Conservation (phyloP, 495 filamentous ascomycete genomes). For the Neurospora sp. region DNA sequence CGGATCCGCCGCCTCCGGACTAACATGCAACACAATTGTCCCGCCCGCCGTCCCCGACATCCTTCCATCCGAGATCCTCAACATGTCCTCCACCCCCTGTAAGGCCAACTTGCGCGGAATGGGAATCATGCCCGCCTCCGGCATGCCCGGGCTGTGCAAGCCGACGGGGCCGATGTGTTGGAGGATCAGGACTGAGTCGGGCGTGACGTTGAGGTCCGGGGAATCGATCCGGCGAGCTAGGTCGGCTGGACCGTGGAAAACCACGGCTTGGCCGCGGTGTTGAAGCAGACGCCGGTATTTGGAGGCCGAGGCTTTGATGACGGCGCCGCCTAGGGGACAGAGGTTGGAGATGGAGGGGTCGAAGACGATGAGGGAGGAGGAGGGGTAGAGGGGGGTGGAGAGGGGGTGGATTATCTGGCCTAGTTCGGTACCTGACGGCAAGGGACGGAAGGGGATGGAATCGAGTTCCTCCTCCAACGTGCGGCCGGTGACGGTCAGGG, state of each 20-base stretch:
- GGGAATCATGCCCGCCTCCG: slow-evolving; percentile 55
- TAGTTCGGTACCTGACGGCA: slow-evolving; percentile 15
- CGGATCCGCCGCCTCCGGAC: slow-evolving; percentile 50
- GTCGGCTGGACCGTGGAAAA: slow-evolving; percentile 48
- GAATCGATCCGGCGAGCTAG: slow-evolving; percentile 49
- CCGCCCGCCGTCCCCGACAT: slow-evolving; percentile 64
- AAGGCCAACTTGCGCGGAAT: slow-evolving; percentile 53
- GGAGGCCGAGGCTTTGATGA: slow-evolving; percentile 55
- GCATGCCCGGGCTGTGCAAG: slow-evolving; percentile 50
- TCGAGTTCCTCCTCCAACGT: slow-evolving; percentile 50
- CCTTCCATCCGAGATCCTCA: slow-evolving; percentile 54
- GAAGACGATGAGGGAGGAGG: slow-evolving; percentile 43
- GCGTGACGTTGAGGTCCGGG: slow-evolving; percentile 39
- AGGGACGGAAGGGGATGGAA: slow-evolving; percentile 30
- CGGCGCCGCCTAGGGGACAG: slow-evolving; percentile 36
- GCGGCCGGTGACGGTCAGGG: slow-evolving; percentile 47
- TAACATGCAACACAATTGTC: slow-evolving; percentile 57
- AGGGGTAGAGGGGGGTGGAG: slow-evolving; percentile 41
- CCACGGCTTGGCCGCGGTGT: slow-evolving; percentile 47
- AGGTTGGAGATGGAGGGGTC: slow-evolving; percentile 41
- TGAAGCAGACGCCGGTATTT: slow-evolving; percentile 40
- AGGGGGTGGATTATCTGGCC: slow-evolving; percentile 42
- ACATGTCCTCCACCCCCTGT: slow-evolving; percentile 54
- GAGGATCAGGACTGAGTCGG: slow-evolving; percentile 48
- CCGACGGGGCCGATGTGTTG: slow-evolving; percentile 55